These are phyloP conservation scores for Wickerhamiella lipophila DNA, from an alignment of 805 yeast genomes.

Conservation along the genomic window DNA sequence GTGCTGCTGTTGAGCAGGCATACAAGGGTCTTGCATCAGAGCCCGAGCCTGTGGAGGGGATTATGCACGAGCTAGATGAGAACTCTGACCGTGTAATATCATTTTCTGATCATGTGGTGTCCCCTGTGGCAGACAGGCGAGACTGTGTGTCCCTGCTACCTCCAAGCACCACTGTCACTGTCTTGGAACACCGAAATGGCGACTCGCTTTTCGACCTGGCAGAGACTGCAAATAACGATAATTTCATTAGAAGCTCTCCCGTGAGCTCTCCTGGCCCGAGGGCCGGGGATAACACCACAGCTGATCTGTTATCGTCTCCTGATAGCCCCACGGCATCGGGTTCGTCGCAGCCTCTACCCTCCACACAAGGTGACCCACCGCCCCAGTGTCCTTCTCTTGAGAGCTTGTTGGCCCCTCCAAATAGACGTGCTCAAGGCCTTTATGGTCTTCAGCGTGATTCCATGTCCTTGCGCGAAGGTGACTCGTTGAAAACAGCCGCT, in stretches of 20 bases:
- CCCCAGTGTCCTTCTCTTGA: background rate
- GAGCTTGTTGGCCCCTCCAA: conserved; percentile 2
- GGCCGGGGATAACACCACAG: too few relatives aligned
- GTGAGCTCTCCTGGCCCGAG: background rate
- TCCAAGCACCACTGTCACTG: background rate
- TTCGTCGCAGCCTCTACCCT: background rate
- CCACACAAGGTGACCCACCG: background rate
- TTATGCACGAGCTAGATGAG: too few relatives aligned
- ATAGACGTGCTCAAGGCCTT: background rate
- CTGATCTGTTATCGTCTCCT: background rate
- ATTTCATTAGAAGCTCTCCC: background rate
- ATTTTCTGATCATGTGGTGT: too few relatives aligned
- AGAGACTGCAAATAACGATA: background rate
- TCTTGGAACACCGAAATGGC: background rate
- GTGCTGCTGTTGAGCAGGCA: background rate
- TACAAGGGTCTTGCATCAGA: too few relatives aligned
- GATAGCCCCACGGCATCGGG: background rate
- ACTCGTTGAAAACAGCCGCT: background rate
- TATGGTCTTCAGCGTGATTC: background rate
- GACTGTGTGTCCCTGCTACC: too few relatives aligned
- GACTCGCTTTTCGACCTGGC: background rate
- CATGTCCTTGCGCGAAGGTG: background rate
- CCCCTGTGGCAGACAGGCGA: too few relatives aligned
- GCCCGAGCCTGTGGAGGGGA: too few relatives aligned
- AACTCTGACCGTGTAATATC: too few relatives aligned